Evolutionary conservation across 345 rosid species (phyloP), one percentile per base, ranked within the genome.

Genomic region (Capsella bursapastoris): DNA sequence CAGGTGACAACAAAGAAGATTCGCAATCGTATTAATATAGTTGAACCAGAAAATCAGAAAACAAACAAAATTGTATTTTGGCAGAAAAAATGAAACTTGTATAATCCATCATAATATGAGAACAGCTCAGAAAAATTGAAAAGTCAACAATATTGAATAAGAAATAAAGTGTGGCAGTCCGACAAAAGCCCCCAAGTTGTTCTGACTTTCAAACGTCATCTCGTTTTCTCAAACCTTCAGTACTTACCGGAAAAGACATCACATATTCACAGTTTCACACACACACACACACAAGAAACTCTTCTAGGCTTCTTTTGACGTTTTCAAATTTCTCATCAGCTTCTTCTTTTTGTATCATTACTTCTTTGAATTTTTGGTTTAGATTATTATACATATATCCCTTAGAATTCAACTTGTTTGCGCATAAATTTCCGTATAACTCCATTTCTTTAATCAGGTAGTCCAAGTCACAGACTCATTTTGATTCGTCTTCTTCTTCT

Each of bases 101-200:
- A 37, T 18, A 34, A 6, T 29, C 5, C 25, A 22, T 67, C 62
- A 32, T 22, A 18, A 50, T 6, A 6, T 34, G 29, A 6, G 8
- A 25, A 60, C 47, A 60, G 1, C n/a, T 12, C 53, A 2, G 57
- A 69, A 2, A 14, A 29, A 69, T 63, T 70, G 75, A 70, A 69
- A 76, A 76, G 80, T 76, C 75, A 76, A 76, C 66, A 76, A 76
- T 45, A 29, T 14, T 52, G 70, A 55, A 40, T 50, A 11, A 31
- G 41, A 45, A 15, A 29, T 40, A 45, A 47, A 47, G 51, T 15
- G 25, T 58, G 78, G 78, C 41, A 41, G 62, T 51, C 79, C 74
- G 64, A 75, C 79, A 75, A 52, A 45, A 75, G 9, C 74, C 25
- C 25, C 25, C 79, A 1, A 68, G 18, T 68, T 53, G 74, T 63